These are phyloP conservation scores for Nothophaeocryptopus gaeumannii DNA, from an alignment of 2,329 filamentous ascomycete genomes.

Conservation along the genomic window DNA sequence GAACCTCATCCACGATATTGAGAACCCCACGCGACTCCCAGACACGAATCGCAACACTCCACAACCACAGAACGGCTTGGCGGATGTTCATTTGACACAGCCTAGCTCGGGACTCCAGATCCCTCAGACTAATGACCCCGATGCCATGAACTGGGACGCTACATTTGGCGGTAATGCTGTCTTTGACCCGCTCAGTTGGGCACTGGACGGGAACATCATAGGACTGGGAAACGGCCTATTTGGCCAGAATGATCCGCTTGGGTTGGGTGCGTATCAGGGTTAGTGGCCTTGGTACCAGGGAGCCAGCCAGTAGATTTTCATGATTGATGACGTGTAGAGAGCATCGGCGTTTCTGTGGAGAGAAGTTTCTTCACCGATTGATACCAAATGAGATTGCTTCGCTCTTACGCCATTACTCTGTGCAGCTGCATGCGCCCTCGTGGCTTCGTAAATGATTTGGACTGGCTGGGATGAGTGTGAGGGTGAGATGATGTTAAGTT, in stretches of 20 bases:
- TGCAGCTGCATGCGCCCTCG: too few relatives aligned
- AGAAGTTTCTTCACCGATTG: too few relatives aligned
- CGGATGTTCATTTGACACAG: conserved; percentile 12
- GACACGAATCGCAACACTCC: conserved; percentile 31
- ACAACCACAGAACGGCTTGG: conserved; percentile 23
- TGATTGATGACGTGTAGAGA: too few relatives aligned
- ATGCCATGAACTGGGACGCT: conserved; percentile 34
- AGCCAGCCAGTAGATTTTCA: too few relatives aligned
- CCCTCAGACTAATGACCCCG: conserved; percentile 19
- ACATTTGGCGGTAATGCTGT: conserved; percentile 65
- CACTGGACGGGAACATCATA: conserved; percentile 73
- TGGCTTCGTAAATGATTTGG: too few relatives aligned
- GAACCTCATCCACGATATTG: conserved; percentile 61
- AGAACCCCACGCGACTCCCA: conserved; percentile 65
- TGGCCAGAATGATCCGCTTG: conserved; percentile 7
- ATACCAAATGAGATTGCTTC: too few relatives aligned
- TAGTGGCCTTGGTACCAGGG: conserved; percentile 1
- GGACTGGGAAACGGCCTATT: conserved; percentile 21
- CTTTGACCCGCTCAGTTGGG: conserved; percentile 91
- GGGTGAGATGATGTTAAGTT: too few relatives aligned
- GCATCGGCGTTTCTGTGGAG: too few relatives aligned
- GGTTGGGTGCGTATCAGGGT: conserved; percentile 11
- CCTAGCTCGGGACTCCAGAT: conserved; percentile 16
- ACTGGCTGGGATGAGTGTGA: too few relatives aligned
- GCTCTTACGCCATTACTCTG: too few relatives aligned